Conservation (phyloP, 169 alveolate species). For the Plasmodium knowlesi region DNA sequence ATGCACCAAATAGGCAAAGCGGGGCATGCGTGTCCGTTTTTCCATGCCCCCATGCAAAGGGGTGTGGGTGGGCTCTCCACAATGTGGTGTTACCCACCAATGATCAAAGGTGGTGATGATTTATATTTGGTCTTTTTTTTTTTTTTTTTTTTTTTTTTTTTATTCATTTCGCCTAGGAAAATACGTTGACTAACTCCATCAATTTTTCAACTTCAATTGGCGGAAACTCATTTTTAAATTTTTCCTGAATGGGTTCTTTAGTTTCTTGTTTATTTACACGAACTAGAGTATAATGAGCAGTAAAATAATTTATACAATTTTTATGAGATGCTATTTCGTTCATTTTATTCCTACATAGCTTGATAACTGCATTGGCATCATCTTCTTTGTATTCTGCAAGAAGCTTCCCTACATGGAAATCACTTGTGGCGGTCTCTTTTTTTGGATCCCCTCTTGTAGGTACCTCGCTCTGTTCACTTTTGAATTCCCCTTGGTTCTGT, state of each 20-base stretch:
- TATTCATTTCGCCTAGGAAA: slow-evolving; percentile 4
- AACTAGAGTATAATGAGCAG: slow-evolving; percentile 17
- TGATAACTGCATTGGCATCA: neutral
- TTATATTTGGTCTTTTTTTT: neutral
- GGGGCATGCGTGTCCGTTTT: neutral
- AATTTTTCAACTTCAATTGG: slow-evolving; percentile 21
- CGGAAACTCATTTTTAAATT: slow-evolving; percentile 9
- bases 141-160: neutral
- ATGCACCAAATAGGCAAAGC: neutral
- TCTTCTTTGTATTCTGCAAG: slow-evolving; percentile 17
- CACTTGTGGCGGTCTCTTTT: neutral
- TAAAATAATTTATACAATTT: slow-evolving; percentile 9
- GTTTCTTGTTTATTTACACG: slow-evolving; percentile 3
- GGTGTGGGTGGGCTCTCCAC: neutral
- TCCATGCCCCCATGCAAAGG: neutral
- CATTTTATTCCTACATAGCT: neutral
- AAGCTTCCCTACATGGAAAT: neutral
- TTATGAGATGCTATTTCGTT: neutral
- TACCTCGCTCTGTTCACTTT: neutral
- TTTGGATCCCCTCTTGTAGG: neutral
- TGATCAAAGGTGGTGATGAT: neutral
- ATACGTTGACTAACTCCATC: neutral
- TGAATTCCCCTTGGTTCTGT: neutral
- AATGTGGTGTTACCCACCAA: neutral
- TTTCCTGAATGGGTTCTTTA: neutral